These are phyloP conservation scores for Flaveria floridana DNA, from an alignment of 140 eudicot species.

Conservation along the genomic window DNA sequence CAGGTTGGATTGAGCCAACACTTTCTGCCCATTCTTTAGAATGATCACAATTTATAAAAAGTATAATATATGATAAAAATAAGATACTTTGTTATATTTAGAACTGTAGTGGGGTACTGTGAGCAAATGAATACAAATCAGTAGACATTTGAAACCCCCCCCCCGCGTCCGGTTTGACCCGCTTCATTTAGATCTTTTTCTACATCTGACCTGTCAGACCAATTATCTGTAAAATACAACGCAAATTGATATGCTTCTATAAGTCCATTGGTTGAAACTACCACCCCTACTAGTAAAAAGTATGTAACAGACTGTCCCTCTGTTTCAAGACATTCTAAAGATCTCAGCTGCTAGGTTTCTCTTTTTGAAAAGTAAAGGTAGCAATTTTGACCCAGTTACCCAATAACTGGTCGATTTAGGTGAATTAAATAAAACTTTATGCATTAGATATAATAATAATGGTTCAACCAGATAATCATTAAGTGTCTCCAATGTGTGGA, in stretches of 20 bases:
- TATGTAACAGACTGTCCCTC: not conserved
- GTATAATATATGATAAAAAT: not conserved
- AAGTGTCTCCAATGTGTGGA: not conserved
- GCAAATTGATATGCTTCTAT: not conserved
- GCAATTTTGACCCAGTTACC: not conserved
- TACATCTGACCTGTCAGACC: not conserved
- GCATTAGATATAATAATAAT: not conserved
- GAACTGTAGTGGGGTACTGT: not conserved
- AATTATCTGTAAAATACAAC: not conserved
- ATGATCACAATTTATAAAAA: not conserved
- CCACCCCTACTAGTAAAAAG: not conserved
- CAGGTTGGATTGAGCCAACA: slow-evolving; percentile 1
- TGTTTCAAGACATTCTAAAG: not conserved
- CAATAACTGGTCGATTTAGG: not conserved
- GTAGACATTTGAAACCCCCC: not conserved
- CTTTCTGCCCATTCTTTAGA: not conserved
- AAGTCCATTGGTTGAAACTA: not conserved
- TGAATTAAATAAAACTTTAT: not conserved
- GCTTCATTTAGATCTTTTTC: not conserved
- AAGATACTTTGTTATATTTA: not conserved
- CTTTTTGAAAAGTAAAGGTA: not conserved
- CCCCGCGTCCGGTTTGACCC: not conserved
- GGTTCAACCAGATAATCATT: not conserved
- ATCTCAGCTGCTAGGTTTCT: not conserved
- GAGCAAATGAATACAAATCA: not conserved